Conservation (phyloP, 371 early-diverging fungal species). For the Dinochytrium kinnereticum region DNA sequence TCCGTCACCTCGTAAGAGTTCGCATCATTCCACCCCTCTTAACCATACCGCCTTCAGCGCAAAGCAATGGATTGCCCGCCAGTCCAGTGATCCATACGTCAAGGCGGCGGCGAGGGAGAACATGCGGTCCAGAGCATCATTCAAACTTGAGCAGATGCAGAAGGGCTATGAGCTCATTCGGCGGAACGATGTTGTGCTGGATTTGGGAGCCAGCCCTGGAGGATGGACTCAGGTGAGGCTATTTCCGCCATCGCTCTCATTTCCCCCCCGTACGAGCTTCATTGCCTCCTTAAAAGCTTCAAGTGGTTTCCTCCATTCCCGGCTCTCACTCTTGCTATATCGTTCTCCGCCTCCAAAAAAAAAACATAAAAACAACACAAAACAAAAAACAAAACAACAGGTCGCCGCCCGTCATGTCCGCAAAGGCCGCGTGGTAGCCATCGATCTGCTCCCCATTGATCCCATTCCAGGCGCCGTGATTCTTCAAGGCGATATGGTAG, state of each 20-base stretch:
- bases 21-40: not conserved
- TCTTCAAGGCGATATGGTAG: conserved; percentile 70
- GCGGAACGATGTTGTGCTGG: conserved; percentile 51
- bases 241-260: conserved; percentile 8
- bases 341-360: no score
- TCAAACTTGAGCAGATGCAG: conserved; percentile 83
- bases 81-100: conserved; percentile 75
- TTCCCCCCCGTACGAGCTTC: no score
- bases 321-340: no score
- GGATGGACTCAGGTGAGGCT: conserved; percentile 90
- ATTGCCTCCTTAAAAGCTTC: no score
- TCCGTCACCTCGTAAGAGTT: not conserved
- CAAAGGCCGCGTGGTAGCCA: conserved; percentile 59
- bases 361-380: no score
- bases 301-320: no score
- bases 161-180: conserved; percentile 58
- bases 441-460: conserved; percentile 76
- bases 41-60: not conserved
- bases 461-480: conserved; percentile 68
- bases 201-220: conserved; percentile 92
- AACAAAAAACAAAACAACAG: no score
- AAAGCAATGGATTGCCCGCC: conserved; percentile 47
- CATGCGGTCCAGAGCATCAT: conserved; percentile 87
- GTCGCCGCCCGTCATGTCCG: conserved; percentile 27
- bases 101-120: conserved; percentile 69